Conservation (phyloP, 768 basidiomycete species). For the Glaciozyma antarctica region DNA sequence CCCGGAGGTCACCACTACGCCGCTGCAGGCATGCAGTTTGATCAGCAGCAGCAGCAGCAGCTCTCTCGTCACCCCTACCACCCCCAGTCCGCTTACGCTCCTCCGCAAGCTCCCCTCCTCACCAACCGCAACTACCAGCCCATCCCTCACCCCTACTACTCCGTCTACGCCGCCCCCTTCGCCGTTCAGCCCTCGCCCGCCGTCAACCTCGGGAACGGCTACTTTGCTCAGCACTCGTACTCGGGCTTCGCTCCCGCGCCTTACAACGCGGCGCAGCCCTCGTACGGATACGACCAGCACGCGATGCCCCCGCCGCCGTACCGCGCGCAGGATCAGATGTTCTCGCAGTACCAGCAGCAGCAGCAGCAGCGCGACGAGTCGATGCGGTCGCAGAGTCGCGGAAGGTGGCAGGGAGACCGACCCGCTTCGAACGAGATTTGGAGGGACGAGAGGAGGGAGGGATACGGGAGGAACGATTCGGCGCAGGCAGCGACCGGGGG, state of each 20-base stretch:
- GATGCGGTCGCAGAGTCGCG: neutral
- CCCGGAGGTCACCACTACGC: neutral
- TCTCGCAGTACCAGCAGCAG: neutral
- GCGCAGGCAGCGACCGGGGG: neutral
- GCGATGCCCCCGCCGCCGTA: neutral
- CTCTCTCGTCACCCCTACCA: neutral
- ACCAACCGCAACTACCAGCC: neutral
- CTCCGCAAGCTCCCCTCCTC: conserved; percentile 2
- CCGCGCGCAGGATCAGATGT: neutral
- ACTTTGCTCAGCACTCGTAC: neutral
- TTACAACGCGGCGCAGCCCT: neutral
- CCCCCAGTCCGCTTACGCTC: neutral
- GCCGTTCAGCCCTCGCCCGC: neutral
- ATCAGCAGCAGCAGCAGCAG: conserved; percentile 2
- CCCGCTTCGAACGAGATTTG: neutral
- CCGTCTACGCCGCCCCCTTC: neutral
- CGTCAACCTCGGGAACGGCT: neutral
- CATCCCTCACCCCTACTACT: neutral
- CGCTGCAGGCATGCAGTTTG: neutral
- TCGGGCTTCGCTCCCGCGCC: neutral
- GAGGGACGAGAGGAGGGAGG: neutral
- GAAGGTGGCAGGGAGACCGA: neutral
- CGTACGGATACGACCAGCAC: conserved; percentile 1
- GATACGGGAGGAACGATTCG: neutral
- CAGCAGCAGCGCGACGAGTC: neutral